Percentiles rank a stretch among this genome's conserved stretches.
phyloP scores from a whole-genome alignment of 257 asterid genomes.

The Verbena officinalis region DNA sequence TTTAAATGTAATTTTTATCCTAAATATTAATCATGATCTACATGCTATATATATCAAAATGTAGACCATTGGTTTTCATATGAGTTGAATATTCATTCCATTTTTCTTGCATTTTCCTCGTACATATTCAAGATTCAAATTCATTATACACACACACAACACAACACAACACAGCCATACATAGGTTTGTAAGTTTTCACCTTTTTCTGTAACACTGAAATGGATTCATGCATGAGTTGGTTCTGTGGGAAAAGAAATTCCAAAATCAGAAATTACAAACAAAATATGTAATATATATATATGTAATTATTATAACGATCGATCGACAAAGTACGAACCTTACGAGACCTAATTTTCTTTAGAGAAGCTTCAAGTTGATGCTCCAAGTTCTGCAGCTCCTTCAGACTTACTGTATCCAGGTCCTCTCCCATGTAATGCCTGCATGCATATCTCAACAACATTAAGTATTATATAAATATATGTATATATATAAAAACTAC shows the following conservation, averaged over 20 bases:
- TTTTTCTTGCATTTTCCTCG: too few species aligned
- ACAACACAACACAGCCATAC: background rate
- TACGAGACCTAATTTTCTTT: constrained; percentile 56
- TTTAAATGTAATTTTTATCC: too few species aligned
- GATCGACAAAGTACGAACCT: constrained; percentile 51
- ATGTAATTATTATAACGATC: too few species aligned
- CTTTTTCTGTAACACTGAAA: constrained; percentile 68
- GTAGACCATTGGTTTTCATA: too few species aligned
- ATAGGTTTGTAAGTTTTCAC: constrained; percentile 32
- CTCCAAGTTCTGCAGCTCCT: constrained; percentile 76
- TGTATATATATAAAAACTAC: too few species aligned
- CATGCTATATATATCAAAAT: too few species aligned
- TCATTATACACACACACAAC: too few species aligned
- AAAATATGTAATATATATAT: background rate
- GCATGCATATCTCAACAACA: constrained; percentile 15
- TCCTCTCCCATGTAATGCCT: constrained; percentile 79
- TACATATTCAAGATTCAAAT: background rate
- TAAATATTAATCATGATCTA: too few species aligned
- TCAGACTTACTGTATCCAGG: constrained; percentile 44
- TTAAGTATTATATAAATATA: too few species aligned
- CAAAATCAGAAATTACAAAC: background rate
- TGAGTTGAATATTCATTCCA: too few species aligned
- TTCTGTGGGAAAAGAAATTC: constrained; percentile 49
- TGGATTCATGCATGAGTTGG: constrained; percentile 70
- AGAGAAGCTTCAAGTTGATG: constrained; percentile 65